Percentiles rank a stretch among this genome's conserved stretches.
phyloP scores from a whole-genome alignment of 2,329 filamentous ascomycete species.

The Trichoderma sp. region DNA sequence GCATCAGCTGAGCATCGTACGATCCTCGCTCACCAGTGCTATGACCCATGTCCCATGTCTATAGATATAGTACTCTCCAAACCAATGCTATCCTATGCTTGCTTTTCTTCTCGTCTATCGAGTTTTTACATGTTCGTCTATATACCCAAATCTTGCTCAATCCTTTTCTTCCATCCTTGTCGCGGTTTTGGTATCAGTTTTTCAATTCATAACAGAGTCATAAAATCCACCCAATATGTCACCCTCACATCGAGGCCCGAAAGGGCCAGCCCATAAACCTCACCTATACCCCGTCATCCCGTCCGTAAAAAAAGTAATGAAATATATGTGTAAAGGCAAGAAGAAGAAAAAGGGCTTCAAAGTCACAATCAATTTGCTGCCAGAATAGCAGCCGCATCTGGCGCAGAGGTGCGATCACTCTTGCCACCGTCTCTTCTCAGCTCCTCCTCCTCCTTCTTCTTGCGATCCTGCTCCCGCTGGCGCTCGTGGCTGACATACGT shows the following conservation, averaged over 20 bases:
- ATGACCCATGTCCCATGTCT: neutral
- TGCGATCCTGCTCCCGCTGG: slow-evolving; percentile 49
- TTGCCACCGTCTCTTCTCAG: slow-evolving; percentile 47
- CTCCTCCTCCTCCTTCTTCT: slow-evolving; percentile 47
- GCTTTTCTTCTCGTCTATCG: neutral
- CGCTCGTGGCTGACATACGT: slow-evolving; percentile 57
- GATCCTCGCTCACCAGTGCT: neutral
- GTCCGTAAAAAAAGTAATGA: neutral
- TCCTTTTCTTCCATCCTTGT: neutral
- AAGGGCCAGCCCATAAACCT: slow-evolving; percentile 6
- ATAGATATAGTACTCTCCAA: neutral
- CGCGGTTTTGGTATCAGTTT: slow-evolving; percentile 16
- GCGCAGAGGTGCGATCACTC: slow-evolving; percentile 48
- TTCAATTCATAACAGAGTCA: slow-evolving; percentile 18
- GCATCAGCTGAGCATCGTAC: slow-evolving; percentile 9
- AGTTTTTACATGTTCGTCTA: neutral
- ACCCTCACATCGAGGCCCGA: neutral
- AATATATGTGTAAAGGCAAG: neutral
- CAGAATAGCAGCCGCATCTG: slow-evolving; percentile 59
- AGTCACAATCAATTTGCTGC: slow-evolving; percentile 51
- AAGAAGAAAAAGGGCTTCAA: slow-evolving; percentile 14
- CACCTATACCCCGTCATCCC: neutral
- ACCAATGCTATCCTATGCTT: neutral
- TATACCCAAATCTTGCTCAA: neutral
- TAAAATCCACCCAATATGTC: neutral